These are phyloP conservation scores for Aspergillus latus DNA, from an alignment of 2,329 filamentous ascomycete genomes.

Conservation along the genomic window DNA sequence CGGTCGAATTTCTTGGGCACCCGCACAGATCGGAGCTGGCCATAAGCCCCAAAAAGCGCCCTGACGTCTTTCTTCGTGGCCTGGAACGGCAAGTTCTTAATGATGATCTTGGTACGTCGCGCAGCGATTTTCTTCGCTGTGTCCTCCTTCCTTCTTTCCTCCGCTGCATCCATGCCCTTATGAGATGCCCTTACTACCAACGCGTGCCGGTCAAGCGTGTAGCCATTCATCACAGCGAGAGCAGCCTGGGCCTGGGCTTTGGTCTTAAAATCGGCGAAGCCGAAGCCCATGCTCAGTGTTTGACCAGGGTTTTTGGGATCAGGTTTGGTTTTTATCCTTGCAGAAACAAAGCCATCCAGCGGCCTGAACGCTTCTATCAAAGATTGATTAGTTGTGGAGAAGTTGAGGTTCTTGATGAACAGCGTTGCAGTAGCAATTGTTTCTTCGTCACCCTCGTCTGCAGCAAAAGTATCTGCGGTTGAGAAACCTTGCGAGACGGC, in stretches of 20 bases:
- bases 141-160: slow-evolving; percentile 81
- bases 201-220: slow-evolving; percentile 81
- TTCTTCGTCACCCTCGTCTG: slow-evolving; percentile 38
- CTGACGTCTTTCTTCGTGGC: slow-evolving; percentile 89
- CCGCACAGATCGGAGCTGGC: slow-evolving; percentile 86
- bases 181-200: slow-evolving; percentile 84
- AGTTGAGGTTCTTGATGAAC: slow-evolving; percentile 93
- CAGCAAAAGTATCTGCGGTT: slow-evolving; percentile 45
- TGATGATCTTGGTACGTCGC: slow-evolving; percentile 85
- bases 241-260: slow-evolving; percentile 78
- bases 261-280: slow-evolving; percentile 84
- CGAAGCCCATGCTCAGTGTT: slow-evolving; percentile 93
- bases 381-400: slow-evolving; percentile 75
- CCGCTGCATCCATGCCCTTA: slow-evolving; percentile 80
- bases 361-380: slow-evolving; percentile 76
- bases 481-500: slow-evolving; percentile 42
- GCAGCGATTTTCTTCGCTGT: slow-evolving; percentile 74
- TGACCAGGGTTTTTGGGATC: slow-evolving; percentile 89
- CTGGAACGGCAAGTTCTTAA: slow-evolving; percentile 98
- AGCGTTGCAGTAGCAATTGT: slow-evolving; percentile 70
- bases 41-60: slow-evolving; percentile 82
- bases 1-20: slow-evolving; percentile 94
- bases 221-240: slow-evolving; percentile 80
- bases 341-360: slow-evolving; percentile 84
- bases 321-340: slow-evolving; percentile 86